These are phyloP conservation scores for Paecilomyces sp. DNA, from an alignment of 2,329 filamentous ascomycete species.

Conservation along the genomic window DNA sequence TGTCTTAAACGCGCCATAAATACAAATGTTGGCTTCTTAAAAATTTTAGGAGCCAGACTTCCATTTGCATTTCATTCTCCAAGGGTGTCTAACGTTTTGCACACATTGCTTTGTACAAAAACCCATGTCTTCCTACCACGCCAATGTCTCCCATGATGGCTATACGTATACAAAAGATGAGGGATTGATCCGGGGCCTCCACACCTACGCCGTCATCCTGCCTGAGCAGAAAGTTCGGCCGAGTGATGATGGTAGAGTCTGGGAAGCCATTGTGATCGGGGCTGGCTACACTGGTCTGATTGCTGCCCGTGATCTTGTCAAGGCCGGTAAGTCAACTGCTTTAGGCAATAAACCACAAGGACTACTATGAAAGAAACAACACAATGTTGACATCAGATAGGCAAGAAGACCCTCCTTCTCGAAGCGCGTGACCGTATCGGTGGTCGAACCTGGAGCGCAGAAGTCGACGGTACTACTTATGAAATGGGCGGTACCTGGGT, in stretches of 20 bases:
- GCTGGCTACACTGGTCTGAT: slow-evolving; percentile 24
- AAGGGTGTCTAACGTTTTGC: too few relatives aligned
- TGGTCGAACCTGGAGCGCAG: slow-evolving; percentile 39
- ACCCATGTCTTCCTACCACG: slow-evolving; percentile 2
- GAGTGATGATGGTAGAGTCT: slow-evolving; percentile 2
- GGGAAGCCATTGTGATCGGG: slow-evolving; percentile 22
- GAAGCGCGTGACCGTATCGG: slow-evolving; percentile 45
- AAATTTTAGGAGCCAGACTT: too few relatives aligned
- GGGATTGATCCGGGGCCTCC: slow-evolving; percentile 7
- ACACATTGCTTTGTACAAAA: too few relatives aligned
- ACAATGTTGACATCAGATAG: slow-evolving; percentile 7
- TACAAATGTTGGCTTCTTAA: too few relatives aligned
- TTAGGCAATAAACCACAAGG: neutral
- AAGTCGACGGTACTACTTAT: slow-evolving; percentile 35
- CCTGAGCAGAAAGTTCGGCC: slow-evolving; percentile 3
- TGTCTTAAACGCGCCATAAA: too few relatives aligned
- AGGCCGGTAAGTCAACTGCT: slow-evolving; percentile 9
- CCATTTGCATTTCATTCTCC: too few relatives aligned
- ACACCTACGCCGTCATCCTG: slow-evolving; percentile 8
- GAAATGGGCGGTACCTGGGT: slow-evolving; percentile 46
- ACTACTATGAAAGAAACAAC: neutral
- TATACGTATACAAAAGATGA: slow-evolving; percentile 6
- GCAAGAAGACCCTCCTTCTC: slow-evolving; percentile 35
- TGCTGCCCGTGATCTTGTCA: slow-evolving; percentile 20
- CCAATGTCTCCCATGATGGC: slow-evolving; percentile 5